A percentile compares a stretch with the other conserved stretches of the same genome.
Conservation (phyloP, 2,329 filamentous ascomycete genomes). For the Aspergillus puulaauensis region DNA sequence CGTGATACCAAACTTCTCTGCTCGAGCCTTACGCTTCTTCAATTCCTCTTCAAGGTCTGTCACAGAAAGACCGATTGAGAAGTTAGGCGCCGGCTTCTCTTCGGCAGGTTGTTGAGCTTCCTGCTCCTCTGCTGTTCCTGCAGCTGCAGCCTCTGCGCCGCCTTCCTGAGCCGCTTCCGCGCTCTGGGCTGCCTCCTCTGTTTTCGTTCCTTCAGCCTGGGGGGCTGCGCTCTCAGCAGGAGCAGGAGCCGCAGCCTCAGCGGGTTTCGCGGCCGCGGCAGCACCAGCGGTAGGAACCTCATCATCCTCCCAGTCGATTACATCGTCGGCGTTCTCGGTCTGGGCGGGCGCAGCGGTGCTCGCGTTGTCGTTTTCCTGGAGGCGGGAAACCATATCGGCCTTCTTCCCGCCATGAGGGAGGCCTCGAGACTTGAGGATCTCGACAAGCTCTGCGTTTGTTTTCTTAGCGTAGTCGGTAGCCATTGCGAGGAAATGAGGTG, state of each 20-base stretch:
- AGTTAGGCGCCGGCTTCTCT: conserved; percentile 39
- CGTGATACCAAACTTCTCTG: conserved; percentile 50
- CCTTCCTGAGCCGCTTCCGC: conserved; percentile 17
- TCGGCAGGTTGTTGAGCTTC: conserved; percentile 19
- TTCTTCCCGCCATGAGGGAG: conserved; percentile 51
- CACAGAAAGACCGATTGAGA: conserved; percentile 42
- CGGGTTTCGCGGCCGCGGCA: conserved; percentile 24
- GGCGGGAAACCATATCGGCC: conserved; percentile 49
- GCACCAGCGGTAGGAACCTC: conserved; percentile 30
- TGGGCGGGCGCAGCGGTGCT: conserved; percentile 22
- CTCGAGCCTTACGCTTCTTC: conserved; percentile 49
- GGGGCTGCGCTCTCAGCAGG: conserved; percentile 16
- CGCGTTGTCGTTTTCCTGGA: conserved; percentile 45
- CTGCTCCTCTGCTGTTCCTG: conserved; percentile 16
- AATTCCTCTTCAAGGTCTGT: conserved; percentile 48
- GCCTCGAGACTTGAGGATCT: conserved; percentile 50
- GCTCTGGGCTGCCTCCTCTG: conserved; percentile 19
- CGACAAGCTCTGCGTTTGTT: conserved; percentile 50
- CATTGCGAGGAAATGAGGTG: conserved; percentile 25
- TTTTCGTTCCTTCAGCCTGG: conserved; percentile 19
- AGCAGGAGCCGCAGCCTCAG: conserved; percentile 26
- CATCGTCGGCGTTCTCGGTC: conserved; percentile 38
- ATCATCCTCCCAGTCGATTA: conserved; percentile 49
- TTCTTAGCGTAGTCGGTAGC: conserved; percentile 50
- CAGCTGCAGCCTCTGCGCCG: conserved; percentile 18